Evolutionary conservation across 2,329 filamentous ascomycete species (phyloP), one percentile per base, ranked within the genome.

Genomic region (Elsinoe perseae): DNA sequence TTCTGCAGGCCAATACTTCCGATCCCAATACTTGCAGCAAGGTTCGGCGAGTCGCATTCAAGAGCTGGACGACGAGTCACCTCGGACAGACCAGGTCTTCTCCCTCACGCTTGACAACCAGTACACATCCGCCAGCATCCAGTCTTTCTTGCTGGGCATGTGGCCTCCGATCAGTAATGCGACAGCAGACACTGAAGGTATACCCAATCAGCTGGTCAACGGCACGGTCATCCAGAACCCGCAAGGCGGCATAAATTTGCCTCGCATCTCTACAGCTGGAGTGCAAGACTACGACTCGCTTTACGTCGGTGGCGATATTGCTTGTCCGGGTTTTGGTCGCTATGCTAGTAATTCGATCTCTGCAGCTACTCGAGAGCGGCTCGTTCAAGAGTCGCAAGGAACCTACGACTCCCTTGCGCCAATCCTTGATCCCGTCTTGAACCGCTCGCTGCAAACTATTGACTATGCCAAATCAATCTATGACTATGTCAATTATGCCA

Each of bases 81-180:
- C 61, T 9, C 55, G 57, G 7, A 59, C 64, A 3, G 66, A 62
- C n/a, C 72, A 82, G 58, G 61, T 82, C 7, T 70, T 69, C 53
- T 67, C 80, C 9, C 66, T 76, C 46, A 72, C 80, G 0, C 65
- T 73, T 23, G 72, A 79, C 23, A 69, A 73, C 28, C 73, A 77
- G 57, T 74, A 73, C 56, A 71, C 74, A 2, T 64, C 75, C 30
- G 75, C 75, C 1, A 80, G 80, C 2, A 80, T 80, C 10, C 77
- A 80, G 61, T 80, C 81, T 2, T 83, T 83, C 62, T 75, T 84
- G 72, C 80, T 83, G 64, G 80, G 79, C 6, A 68, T 84, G 8
- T 84, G 83, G 64, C 81, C 81, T 30, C 79, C 80, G 1, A 65
- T 68, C 48, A 64, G 66, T 7, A 56, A 42, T 44, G 38, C 2